Base-by-base conservation (phyloP, 2,329 filamentous ascomycete genomes). In the Xylaria sp. region DNA sequence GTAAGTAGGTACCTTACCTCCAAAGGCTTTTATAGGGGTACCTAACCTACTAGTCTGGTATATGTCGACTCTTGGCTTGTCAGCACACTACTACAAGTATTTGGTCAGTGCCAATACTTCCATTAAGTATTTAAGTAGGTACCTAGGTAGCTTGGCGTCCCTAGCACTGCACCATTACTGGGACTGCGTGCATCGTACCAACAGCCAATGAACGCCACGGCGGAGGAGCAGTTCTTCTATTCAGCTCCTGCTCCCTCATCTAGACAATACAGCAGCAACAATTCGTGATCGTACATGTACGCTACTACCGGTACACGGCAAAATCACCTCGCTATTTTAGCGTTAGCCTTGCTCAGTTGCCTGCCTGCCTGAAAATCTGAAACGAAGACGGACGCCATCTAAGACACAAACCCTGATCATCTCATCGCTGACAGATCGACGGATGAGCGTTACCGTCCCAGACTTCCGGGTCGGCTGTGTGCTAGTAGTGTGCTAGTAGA, bases 391-490 rank as follows among this genome's bases (percentile, higher is more conserved):
- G 57, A 39, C 46, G 13, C 58, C 25, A 67, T 71, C 64, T 59
- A 61, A 66, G 55, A 66, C 58, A 59, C n/a, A 32, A 59, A 46
- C 66, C 64, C 66, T 66, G 55, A 65, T 57, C 58, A 62, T 55
- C 50, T 13, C 55, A 65, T 62, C 55, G 52, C 50, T 62, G 58
- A 66, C 65, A 73, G 75, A 76, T 76, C 76, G 71, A 72, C 75
- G 57, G 57, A 73, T 77, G 52, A 10, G 7, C 8, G 44, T 52
- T 12, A 28, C 72, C 71, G 73, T 74, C 72, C 75, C 76, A 66
- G 59, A 55, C 55, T 57, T 44, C 58, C 58, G 71, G 71, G 69
- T 70, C 66, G 55, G 57, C n/a, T n/a, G 66, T 63, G 59, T 28
- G 28, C 28, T 28, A 28, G 28, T 57, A 70, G 66, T 63, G 59